Base-by-base conservation (phyloP, 140 eudicot species). In the Stevia rebaudiana region DNA sequence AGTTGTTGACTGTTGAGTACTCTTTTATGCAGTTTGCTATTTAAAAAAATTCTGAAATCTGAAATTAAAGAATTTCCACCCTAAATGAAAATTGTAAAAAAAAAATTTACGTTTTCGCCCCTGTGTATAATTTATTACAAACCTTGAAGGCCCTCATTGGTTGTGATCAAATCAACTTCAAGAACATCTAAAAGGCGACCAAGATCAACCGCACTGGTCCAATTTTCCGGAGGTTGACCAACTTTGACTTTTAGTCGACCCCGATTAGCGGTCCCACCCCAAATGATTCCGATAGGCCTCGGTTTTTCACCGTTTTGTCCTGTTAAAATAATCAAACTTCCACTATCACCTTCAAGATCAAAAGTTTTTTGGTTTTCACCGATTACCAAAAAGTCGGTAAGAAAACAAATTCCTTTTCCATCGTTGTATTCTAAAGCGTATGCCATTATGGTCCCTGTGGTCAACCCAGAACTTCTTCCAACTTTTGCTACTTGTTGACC, bases 191-290 rank as follows among this genome's bases (percentile, higher is more conserved):
- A 82, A 70, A 89, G 97, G 13, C 97, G 97, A 53, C 97, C 95
- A 54, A 89, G 82, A 70, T 89, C 97, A 39, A 89, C 97, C 65
- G 87, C 95, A 63, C 92, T 86, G 8, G 97, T 89, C 97, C 97
- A 89, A 50, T 83, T 86, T 65, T 83, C 87, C 0, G 95, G 92
- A 56, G 89, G 85, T 63, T 83, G 92, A 35, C 97, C 97, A 54
- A 44, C 82, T 70, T 86, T 83, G 63, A 89, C 53, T 69, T 89
- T 89, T 69, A 89, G 69, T 19, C 95, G 86, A 28, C 97, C 97
- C 21, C 97, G 89, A 76, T 89, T 86, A 15, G 97, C 95, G 1
- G 97, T 89, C 58, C 97, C 97, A 35, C 97, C 97, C 97, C 97
- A 89, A 48, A 89, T 89, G 28, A 89, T 89, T 2, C 97, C 97